Conservation (phyloP, 192 early-diverging fungal species). For the Backusella tuberculispora region DNA sequence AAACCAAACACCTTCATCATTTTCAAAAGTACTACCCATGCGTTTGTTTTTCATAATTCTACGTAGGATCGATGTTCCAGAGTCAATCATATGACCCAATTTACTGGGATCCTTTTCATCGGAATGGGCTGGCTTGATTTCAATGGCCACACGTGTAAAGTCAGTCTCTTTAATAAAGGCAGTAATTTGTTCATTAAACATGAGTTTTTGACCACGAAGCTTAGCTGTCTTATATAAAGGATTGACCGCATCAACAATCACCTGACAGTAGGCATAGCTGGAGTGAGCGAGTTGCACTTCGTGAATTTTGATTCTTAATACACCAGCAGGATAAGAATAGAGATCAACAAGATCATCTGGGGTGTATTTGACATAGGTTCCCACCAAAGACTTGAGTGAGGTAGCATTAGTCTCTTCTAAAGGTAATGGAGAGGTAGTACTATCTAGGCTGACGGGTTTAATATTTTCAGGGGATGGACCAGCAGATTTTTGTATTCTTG, state of each 20-base stretch:
- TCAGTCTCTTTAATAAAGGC: constrained; percentile 45
- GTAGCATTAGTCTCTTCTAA: constrained; percentile 15
- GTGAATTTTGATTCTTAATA: constrained; percentile 55
- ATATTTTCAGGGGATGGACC: background rate
- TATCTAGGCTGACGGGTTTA: constrained; percentile 20
- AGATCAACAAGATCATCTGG: constrained; percentile 36
- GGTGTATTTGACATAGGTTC: constrained; percentile 23
- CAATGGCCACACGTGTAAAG: constrained; percentile 35
- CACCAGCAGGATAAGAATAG: constrained; percentile 48
- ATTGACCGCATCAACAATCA: constrained; percentile 45
- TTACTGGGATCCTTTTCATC: constrained; percentile 25
- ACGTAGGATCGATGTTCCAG: constrained; percentile 22
- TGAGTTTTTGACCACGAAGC: constrained; percentile 30
- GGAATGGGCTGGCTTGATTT: constrained; percentile 19
- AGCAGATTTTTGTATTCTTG: background rate
- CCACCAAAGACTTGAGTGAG: constrained; percentile 30
- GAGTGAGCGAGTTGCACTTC: constrained; percentile 29
- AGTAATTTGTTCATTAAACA: constrained; percentile 36
- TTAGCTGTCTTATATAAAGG: constrained; percentile 47
- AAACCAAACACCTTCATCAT: constrained; percentile 24
- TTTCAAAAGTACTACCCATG: background rate
- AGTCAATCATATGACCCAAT: constrained; percentile 25
- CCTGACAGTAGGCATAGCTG: constrained; percentile 46
- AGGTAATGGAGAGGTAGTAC: background rate
- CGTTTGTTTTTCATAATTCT: constrained; percentile 6